Evolutionary conservation across 176 grass and related monocot species (phyloP).

Genomic region (Chloris gayana): DNA sequence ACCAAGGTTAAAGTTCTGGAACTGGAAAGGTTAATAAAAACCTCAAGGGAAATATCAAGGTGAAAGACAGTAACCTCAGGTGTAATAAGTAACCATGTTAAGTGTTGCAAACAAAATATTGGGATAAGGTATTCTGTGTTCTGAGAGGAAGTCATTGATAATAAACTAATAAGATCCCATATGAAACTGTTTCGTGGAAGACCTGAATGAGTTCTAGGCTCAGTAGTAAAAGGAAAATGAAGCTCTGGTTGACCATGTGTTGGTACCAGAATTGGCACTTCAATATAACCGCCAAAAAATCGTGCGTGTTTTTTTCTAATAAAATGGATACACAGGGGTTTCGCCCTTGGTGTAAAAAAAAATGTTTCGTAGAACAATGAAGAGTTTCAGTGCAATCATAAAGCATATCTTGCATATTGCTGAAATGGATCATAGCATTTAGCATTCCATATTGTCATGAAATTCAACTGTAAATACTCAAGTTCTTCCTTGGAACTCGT

Average conservation of each 20-base stretch:
- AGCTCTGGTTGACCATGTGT: too few species aligned
- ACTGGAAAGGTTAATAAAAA: neutral
- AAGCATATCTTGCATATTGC: neutral
- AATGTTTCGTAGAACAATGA: neutral
- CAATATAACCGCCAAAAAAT: too few species aligned
- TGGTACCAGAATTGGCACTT: too few species aligned
- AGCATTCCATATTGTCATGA: constrained; percentile 8
- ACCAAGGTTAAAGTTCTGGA: neutral
- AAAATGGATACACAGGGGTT: too few species aligned
- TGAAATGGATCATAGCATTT: neutral
- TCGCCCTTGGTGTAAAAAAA: too few species aligned
- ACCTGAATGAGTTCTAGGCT: too few species aligned
- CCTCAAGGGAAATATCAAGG: too few species aligned
- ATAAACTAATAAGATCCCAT: neutral
- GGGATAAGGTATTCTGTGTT: neutral
- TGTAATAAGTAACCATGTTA: constrained; percentile 12
- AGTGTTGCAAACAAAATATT: neutral
- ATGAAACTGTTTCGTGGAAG: neutral
- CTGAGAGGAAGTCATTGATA: neutral
- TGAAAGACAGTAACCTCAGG: neutral
- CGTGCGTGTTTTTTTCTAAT: too few species aligned
- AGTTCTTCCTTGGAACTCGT: neutral
- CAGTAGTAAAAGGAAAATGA: too few species aligned
- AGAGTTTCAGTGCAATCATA: neutral
- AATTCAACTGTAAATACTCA: constrained; percentile 15